Evolutionary conservation across 2,329 filamentous ascomycete species (phyloP).

Genomic region (Trichoderma harzianum): DNA sequence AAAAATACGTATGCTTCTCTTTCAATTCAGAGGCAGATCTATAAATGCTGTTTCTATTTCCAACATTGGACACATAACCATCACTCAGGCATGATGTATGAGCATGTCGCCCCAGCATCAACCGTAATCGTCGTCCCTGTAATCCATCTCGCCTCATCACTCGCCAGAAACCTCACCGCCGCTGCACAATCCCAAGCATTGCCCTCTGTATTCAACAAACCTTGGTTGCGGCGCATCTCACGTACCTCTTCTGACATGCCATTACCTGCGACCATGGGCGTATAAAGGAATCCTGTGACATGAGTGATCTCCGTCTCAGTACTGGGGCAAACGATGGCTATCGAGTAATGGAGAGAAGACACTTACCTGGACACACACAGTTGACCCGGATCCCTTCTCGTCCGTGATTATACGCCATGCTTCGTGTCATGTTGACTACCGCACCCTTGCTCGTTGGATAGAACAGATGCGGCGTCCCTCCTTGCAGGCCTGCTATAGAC

Average conservation of each 20-base stretch:
- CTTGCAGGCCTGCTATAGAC: conserved; percentile 54
- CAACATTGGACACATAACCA: neutral
- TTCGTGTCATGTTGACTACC: conserved; percentile 49
- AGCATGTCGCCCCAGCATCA: conserved; percentile 39
- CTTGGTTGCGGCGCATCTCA: conserved; percentile 37
- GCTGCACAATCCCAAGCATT: conserved; percentile 43
- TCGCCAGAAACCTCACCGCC: conserved; percentile 39
- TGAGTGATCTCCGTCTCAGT: neutral
- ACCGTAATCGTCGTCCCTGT: conserved; percentile 41
- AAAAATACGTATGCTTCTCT: neutral
- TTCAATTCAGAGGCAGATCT: neutral
- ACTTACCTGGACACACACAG: conserved; percentile 44
- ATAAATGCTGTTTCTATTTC: neutral
- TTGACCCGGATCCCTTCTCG: conserved; percentile 46
- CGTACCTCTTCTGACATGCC: conserved; percentile 40
- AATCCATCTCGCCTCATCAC: conserved; percentile 43
- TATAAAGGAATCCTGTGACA: conserved; percentile 40
- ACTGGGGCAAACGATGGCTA: neutral
- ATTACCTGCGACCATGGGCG: conserved; percentile 42
- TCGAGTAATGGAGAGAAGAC: neutral
- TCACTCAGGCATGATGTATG: conserved; percentile 12
- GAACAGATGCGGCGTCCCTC: conserved; percentile 43
- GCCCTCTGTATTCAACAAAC: conserved; percentile 40
- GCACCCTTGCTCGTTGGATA: conserved; percentile 49
- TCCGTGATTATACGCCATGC: conserved; percentile 50